Conservation (phyloP, 106 monocot species). For the Phalaenopsis equestris region DNA sequence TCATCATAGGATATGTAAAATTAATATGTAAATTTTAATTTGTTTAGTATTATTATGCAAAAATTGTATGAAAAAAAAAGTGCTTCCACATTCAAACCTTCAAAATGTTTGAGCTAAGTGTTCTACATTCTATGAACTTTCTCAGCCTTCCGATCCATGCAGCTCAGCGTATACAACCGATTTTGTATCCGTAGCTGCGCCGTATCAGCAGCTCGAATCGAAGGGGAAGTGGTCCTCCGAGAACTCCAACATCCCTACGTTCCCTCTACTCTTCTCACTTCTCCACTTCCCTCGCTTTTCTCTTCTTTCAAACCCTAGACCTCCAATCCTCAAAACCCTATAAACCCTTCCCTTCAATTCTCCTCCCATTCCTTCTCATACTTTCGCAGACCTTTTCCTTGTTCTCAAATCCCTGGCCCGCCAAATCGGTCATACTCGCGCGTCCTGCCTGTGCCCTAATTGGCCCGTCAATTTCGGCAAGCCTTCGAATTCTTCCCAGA, state of each 20-base stretch:
- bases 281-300: slow-evolving; percentile 17
- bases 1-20: too few species aligned
- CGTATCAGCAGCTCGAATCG: slow-evolving; percentile 1
- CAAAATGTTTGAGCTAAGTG: not conserved
- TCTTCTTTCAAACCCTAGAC: slow-evolving; percentile 24
- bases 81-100: too few species aligned
- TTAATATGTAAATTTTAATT: too few species aligned
- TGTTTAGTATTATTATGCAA: too few species aligned
- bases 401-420: not conserved
- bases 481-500: not conserved
- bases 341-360: not conserved
- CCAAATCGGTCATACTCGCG: not conserved
- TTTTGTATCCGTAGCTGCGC: slow-evolving; percentile 13
- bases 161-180: not conserved
- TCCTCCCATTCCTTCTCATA: not conserved
- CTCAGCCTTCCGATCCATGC: not conserved
- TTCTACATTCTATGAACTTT: too few species aligned
- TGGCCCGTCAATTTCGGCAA: not conserved
- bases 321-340: slow-evolving; percentile 10
- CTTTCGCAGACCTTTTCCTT: not conserved
- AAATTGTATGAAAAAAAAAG: too few species aligned
- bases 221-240: slow-evolving; percentile 1
- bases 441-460: slow-evolving; percentile 20
- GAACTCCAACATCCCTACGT: not conserved
- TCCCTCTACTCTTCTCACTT: not conserved